Conservation (phyloP, 2,329 filamentous ascomycete species). For the Claviceps pazoutovae region DNA sequence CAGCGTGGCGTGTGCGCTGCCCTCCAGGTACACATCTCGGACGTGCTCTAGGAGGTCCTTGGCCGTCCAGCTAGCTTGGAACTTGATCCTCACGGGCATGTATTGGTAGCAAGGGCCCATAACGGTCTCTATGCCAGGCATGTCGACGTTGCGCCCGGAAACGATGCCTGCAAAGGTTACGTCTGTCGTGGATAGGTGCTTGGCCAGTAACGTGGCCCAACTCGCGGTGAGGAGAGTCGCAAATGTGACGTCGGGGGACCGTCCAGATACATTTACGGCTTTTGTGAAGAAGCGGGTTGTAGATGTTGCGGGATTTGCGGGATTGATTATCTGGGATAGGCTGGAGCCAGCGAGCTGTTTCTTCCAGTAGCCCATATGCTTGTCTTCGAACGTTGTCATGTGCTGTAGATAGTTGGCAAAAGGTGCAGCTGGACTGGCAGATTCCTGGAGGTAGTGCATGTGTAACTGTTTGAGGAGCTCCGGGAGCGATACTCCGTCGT, state of each 20-base stretch:
- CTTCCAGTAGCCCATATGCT: slow-evolving; percentile 45
- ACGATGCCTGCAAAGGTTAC: slow-evolving; percentile 16
- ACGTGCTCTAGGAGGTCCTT: slow-evolving; percentile 11
- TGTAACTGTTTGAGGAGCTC: slow-evolving; percentile 47
- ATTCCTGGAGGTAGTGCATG: slow-evolving; percentile 24
- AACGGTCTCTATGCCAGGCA: slow-evolving; percentile 11
- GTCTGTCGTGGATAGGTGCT: slow-evolving; percentile 9
- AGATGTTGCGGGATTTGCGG: slow-evolving; percentile 6
- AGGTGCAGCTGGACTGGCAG: slow-evolving; percentile 19
- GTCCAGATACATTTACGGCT: slow-evolving; percentile 12
- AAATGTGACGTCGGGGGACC: slow-evolving; percentile 13
- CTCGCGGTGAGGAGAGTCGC: slow-evolving; percentile 15
- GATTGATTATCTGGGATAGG: slow-evolving; percentile 23
- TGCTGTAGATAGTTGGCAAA: slow-evolving; percentile 34
- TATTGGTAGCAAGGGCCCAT: slow-evolving; percentile 18
- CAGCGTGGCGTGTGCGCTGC: slow-evolving; percentile 12
- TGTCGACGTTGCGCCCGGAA: slow-evolving; percentile 13
- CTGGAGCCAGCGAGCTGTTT: slow-evolving; percentile 41
- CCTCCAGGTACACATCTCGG: slow-evolving; percentile 11
- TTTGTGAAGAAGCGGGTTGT: slow-evolving; percentile 14
- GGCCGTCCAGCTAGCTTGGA: slow-evolving; percentile 12
- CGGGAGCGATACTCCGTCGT: not conserved
- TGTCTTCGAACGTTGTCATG: slow-evolving; percentile 21
- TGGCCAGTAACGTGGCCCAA: slow-evolving; percentile 14
- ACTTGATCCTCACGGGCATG: slow-evolving; percentile 15